phyloP scores from a whole-genome alignment of 106 monocot genomes.

The Platanthera guangdongensis region DNA sequence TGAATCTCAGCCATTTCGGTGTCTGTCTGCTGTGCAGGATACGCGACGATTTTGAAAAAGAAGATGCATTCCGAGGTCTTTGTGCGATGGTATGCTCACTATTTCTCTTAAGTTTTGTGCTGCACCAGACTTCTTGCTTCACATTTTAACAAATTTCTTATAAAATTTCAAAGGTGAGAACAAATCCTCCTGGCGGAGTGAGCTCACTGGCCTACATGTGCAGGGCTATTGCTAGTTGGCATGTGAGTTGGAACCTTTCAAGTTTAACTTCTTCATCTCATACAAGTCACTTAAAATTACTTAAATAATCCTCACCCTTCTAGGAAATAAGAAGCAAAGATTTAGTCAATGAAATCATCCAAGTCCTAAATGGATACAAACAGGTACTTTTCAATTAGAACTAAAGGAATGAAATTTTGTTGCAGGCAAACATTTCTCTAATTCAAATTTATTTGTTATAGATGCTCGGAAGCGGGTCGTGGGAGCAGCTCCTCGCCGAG shows the following conservation, averaged over 20 bases:
- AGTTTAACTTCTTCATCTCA: neutral
- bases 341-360: constrained; percentile 67
- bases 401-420: neutral
- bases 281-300: neutral
- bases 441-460: constrained; percentile 7
- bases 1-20: neutral
- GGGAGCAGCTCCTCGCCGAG: constrained; percentile 47
- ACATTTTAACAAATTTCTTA: neutral
- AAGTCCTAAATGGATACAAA: constrained; percentile 81
- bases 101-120: neutral
- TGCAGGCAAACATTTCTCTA: too few relatives aligned
- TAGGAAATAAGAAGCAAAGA: constrained; percentile 90
- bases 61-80: constrained; percentile 91
- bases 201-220: constrained; percentile 60
- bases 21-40: constrained; percentile 42
- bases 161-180: constrained; percentile 45
- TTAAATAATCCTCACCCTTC: neutral
- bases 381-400: constrained; percentile 44
- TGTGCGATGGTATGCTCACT: constrained; percentile 66
- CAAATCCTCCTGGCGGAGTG: constrained; percentile 69
- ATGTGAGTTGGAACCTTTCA: constrained; percentile 37
- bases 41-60: constrained; percentile 94
- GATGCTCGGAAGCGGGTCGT: constrained; percentile 54
- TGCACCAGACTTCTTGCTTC: neutral
- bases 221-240: constrained; percentile 92